These are phyloP conservation scores for Yamadazyma spencermartinsiae DNA, from an alignment of 1,139 yeast genomes.

Conservation along the genomic window DNA sequence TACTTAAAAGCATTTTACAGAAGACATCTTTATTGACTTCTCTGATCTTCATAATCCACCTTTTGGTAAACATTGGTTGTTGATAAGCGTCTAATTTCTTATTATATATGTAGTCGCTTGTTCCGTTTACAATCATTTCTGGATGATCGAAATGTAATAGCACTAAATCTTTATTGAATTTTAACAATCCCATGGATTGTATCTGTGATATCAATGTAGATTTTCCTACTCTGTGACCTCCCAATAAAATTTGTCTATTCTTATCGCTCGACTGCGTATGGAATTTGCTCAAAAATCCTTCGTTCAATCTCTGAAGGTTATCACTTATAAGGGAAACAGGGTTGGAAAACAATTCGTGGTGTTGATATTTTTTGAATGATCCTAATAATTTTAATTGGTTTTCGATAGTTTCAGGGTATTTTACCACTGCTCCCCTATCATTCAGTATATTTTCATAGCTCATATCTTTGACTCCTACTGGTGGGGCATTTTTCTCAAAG, in stretches of 20 bases:
- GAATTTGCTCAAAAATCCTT: conserved; percentile 28
- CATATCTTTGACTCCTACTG: conserved; percentile 18
- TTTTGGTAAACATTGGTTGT: conserved; percentile 79
- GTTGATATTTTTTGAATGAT: conserved; percentile 63
- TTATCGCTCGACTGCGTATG: conserved; percentile 25
- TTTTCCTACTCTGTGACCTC: conserved; percentile 81
- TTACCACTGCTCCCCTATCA: conserved; percentile 20
- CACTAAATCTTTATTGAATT: conserved; percentile 46
- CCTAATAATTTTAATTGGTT: conserved; percentile 42
- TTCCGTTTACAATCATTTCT: conserved; percentile 64
- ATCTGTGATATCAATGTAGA: conserved; percentile 72
- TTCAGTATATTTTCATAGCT: conserved; percentile 14
- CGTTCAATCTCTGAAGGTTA: conserved; percentile 29
- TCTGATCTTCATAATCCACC: conserved; percentile 57
- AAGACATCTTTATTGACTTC: conserved; percentile 57
- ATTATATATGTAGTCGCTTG: conserved; percentile 65
- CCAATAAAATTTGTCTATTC: conserved; percentile 62
- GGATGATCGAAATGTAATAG: conserved; percentile 70
- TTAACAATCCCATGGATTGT: conserved; percentile 55
- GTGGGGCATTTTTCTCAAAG: conserved; percentile 33
- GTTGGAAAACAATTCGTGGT: conserved; percentile 56
- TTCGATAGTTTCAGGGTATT: conserved; percentile 23
- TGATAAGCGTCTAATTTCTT: conserved; percentile 51
- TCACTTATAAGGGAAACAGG: conserved; percentile 56
- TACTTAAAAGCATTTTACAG: conserved; percentile 48